A percentile compares a stretch with the other conserved stretches of the same genome.
Conservation (phyloP, 2,329 filamentous ascomycete genomes). For the Escovopsis sp. region DNA sequence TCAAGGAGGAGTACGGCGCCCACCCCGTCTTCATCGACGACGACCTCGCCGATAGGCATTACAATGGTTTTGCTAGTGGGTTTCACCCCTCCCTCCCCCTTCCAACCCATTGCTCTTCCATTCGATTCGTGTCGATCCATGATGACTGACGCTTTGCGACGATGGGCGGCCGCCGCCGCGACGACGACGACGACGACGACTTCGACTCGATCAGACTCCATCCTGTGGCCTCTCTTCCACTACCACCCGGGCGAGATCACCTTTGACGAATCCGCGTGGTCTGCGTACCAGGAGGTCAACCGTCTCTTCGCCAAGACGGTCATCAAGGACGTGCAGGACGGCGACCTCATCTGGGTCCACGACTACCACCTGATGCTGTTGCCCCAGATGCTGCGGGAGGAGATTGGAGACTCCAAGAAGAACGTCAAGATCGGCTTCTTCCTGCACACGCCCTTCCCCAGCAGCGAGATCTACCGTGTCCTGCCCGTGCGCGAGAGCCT, state of each 20-base stretch:
- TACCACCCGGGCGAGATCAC: slow-evolving; percentile 98
- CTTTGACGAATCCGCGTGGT: slow-evolving; percentile 91
- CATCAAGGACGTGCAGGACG: slow-evolving; percentile 75
- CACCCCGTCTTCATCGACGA: slow-evolving; percentile 89
- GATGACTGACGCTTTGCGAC: not conserved
- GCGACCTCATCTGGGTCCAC: slow-evolving; percentile 94
- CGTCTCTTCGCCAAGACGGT: slow-evolving; percentile 81
- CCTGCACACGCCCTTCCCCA: slow-evolving; percentile 92
- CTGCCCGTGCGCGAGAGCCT: slow-evolving; percentile 84
- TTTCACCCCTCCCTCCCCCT: not conserved
- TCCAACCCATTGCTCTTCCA: not conserved
- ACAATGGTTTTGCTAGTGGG: slow-evolving; percentile 91
- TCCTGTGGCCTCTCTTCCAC: slow-evolving; percentile 97
- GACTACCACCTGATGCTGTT: slow-evolving; percentile 98
- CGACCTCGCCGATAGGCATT: slow-evolving; percentile 85
- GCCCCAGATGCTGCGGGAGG: slow-evolving; percentile 85
- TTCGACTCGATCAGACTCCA: slow-evolving; percentile 51
- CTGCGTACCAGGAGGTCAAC: slow-evolving; percentile 86
- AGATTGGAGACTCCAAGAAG: slow-evolving; percentile 65
- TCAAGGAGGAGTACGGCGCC: slow-evolving; percentile 79
- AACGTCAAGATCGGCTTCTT: slow-evolving; percentile 98
- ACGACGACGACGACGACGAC: too few relatives aligned
- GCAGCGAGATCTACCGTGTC: slow-evolving; percentile 92
- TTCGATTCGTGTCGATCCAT: not conserved
- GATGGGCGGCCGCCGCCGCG: too few relatives aligned